A percentile compares a stretch with the other conserved stretches of the same genome.
phyloP scores from a whole-genome alignment of 805 yeast species.

The Saccharomycopsis babjevae region DNA sequence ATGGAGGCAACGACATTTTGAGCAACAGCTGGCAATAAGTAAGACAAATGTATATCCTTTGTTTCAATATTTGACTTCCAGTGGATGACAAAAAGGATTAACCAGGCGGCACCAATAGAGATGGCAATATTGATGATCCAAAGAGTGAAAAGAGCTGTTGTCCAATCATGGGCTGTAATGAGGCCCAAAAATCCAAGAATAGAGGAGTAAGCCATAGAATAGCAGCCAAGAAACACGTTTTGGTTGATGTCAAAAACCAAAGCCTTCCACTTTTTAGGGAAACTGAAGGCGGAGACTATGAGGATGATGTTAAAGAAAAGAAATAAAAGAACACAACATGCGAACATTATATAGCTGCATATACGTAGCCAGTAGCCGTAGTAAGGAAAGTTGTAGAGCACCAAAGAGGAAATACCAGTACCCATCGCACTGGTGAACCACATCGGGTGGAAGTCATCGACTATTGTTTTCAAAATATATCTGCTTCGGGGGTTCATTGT shows the following conservation, averaged over 20 bases:
- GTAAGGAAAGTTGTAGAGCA: slow-evolving; percentile 59
- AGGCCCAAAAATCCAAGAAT: slow-evolving; percentile 43
- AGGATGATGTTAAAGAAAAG: slow-evolving; percentile 34
- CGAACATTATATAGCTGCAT: slow-evolving; percentile 55
- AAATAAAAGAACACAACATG: slow-evolving; percentile 41
- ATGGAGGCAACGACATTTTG: slow-evolving; percentile 64
- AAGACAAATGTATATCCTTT: slow-evolving; percentile 41
- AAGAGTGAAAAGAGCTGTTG: slow-evolving; percentile 43
- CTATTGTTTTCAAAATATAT: slow-evolving; percentile 2
- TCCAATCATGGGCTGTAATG: slow-evolving; percentile 30
- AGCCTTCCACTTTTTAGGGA: slow-evolving; percentile 23
- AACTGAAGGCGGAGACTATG: slow-evolving; percentile 30
- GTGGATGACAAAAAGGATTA: slow-evolving; percentile 41
- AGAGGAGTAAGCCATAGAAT: slow-evolving; percentile 71
- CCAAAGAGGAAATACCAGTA: slow-evolving; percentile 57
- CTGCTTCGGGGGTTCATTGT: neutral
- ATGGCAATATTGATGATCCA: slow-evolving; percentile 64
- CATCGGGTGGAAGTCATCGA: slow-evolving; percentile 17
- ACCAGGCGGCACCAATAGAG: slow-evolving; percentile 52
- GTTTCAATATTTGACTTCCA: slow-evolving; percentile 28
- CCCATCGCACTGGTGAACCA: slow-evolving; percentile 82
- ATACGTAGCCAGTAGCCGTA: slow-evolving; percentile 46
- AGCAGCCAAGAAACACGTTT: slow-evolving; percentile 65
- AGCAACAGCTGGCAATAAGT: slow-evolving; percentile 70
- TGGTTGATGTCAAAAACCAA: slow-evolving; percentile 33